These are phyloP conservation scores for Haplosporangium sp. DNA, from an alignment of 371 early-diverging fungal genomes.

Conservation along the genomic window DNA sequence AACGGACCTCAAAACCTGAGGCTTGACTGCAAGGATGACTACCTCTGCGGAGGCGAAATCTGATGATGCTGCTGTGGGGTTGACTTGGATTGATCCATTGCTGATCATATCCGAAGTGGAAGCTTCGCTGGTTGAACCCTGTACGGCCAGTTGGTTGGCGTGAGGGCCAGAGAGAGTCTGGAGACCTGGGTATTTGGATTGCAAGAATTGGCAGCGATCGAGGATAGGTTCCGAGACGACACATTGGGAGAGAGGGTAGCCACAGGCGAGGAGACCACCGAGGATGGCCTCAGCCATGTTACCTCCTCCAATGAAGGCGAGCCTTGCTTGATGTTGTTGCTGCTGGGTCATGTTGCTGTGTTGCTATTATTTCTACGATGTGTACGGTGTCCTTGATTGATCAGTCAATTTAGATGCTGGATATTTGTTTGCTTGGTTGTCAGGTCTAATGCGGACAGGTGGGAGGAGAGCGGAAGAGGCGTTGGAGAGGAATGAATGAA, in stretches of 20 bases:
- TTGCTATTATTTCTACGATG: not conserved
- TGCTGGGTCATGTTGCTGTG: slow-evolving; percentile 32
- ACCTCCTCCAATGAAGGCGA: slow-evolving; percentile 91
- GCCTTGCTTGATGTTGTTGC: slow-evolving; percentile 43
- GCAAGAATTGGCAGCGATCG: slow-evolving; percentile 73
- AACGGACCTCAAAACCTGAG: slow-evolving; percentile 83
- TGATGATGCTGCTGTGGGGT: slow-evolving; percentile 41
- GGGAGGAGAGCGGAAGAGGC: not conserved
- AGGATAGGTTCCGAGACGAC: slow-evolving; percentile 87
- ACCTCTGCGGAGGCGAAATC: slow-evolving; percentile 69
- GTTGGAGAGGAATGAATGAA: no score
- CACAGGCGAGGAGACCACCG: slow-evolving; percentile 83
- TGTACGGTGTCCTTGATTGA: slow-evolving; percentile 1
- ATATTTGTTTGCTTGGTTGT: no score
- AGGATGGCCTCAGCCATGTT: slow-evolving; percentile 96
- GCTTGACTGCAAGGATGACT: slow-evolving; percentile 91
- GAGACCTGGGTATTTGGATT: slow-evolving; percentile 66
- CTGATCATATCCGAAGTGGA: slow-evolving; percentile 14
- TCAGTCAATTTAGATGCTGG: not conserved
- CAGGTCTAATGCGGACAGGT: no score
- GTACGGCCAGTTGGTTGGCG: slow-evolving; percentile 60
- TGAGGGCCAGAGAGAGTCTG: slow-evolving; percentile 51
- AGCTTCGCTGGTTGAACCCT: slow-evolving; percentile 22
- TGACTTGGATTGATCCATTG: slow-evolving; percentile 37
- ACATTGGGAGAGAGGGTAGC: slow-evolving; percentile 74